These are phyloP conservation scores for Cichorium intybus DNA, from an alignment of 140 eudicot genomes.

Conservation along the genomic window DNA sequence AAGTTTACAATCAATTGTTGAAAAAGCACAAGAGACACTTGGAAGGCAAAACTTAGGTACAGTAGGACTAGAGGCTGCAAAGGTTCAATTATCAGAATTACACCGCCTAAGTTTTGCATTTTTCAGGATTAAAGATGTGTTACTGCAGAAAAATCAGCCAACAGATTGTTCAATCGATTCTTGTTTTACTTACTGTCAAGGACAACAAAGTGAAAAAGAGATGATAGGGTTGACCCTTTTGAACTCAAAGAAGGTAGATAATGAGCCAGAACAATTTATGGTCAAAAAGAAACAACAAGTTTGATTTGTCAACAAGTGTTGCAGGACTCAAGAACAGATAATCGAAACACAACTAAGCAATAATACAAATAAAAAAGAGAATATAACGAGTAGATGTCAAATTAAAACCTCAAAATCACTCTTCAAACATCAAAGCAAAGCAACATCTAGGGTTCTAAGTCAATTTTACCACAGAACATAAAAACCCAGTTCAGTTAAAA, in stretches of 20 bases:
- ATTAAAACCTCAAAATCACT: too few species aligned
- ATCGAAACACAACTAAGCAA: too few species aligned
- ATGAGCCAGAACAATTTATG: constrained; percentile 35
- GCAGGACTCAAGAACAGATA: constrained; percentile 39
- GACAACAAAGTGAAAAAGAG: constrained; percentile 59
- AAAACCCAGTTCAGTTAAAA: too few species aligned
- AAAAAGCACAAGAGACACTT: too few species aligned
- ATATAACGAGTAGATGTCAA: too few species aligned
- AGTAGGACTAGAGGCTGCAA: constrained; percentile 85
- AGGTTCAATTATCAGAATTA: constrained; percentile 77
- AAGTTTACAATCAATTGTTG: constrained; percentile 91
- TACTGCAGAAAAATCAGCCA: constrained; percentile 56
- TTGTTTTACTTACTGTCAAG: constrained; percentile 73
- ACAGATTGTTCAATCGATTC: constrained; percentile 75
- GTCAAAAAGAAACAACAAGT: constrained; percentile 25
- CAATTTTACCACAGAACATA: too few species aligned
- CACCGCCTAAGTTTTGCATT: constrained; percentile 66
- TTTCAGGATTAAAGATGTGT: constrained; percentile 57
- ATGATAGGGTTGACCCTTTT: constrained; percentile 46
- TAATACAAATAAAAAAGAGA: too few species aligned
- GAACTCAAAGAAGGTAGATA: constrained; percentile 36
- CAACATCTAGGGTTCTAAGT: too few species aligned
- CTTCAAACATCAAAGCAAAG: too few species aligned
- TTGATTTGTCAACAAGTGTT: constrained; percentile 62
- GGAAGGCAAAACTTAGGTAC: too few species aligned